These are phyloP conservation scores for Russula sp. DNA, from an alignment of 768 basidiomycete species.

Conservation along the genomic window DNA sequence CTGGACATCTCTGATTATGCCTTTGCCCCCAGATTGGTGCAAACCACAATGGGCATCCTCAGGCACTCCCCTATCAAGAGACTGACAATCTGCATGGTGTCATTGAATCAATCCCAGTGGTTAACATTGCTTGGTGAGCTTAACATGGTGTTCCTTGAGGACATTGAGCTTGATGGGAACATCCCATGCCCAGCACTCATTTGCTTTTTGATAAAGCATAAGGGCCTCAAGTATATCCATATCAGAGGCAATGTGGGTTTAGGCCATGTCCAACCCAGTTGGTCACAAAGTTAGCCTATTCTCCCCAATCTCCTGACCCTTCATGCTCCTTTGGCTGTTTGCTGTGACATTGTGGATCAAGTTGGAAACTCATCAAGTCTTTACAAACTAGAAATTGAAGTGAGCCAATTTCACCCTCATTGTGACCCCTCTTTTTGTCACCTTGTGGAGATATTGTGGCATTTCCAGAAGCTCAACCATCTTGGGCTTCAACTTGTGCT, in stretches of 20 bases:
- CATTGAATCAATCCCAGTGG: too few relatives aligned
- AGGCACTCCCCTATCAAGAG: not conserved
- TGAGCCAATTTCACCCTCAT: not conserved
- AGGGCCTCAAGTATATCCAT: not conserved
- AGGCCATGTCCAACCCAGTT: too few relatives aligned
- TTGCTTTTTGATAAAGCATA: not conserved
- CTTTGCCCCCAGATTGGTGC: too few relatives aligned
- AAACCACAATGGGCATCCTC: not conserved
- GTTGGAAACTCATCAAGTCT: too few relatives aligned
- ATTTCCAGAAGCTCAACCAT: not conserved
- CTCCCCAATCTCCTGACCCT: too few relatives aligned
- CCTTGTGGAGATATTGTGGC: not conserved
- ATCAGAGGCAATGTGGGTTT: too few relatives aligned
- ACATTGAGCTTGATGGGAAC: too few relatives aligned
- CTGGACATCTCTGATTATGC: not conserved
- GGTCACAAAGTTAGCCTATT: too few relatives aligned
- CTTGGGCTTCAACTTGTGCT: not conserved
- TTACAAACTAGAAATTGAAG: too few relatives aligned
- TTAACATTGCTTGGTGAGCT: not conserved
- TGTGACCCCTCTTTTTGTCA: not conserved
- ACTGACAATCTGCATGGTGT: too few relatives aligned
- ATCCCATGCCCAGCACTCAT: not conserved
- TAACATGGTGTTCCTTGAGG: not conserved
- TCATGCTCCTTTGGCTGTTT: too few relatives aligned
- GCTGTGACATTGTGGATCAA: too few relatives aligned